phyloP scores from a whole-genome alignment of 495 filamentous ascomycete genomes.

The Parachaetomium inaequale region DNA sequence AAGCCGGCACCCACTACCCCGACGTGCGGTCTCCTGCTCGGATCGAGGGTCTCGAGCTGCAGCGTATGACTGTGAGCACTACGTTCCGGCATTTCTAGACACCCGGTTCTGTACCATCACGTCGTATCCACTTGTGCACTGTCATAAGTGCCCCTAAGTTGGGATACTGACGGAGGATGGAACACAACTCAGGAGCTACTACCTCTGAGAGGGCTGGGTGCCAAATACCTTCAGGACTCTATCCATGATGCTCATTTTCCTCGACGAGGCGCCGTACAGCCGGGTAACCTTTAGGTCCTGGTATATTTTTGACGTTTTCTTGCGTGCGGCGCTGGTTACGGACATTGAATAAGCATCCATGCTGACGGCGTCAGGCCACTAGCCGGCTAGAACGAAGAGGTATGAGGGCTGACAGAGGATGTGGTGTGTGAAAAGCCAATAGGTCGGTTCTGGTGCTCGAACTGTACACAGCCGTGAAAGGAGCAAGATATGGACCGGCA shows the following conservation, averaged over 20 bases:
- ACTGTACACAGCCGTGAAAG: neutral
- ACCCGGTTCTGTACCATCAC: neutral
- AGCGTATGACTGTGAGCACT: constrained; percentile 26
- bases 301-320: constrained; percentile 45
- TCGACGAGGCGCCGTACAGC: neutral
- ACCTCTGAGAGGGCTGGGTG: neutral
- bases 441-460: neutral
- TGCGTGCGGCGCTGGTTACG: constrained; percentile 40
- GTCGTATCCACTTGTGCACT: neutral
- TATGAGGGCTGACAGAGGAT: neutral
- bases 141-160: neutral
- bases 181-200: neutral
- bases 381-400: no score
- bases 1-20: constrained; percentile 84
- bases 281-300: constrained; percentile 43
- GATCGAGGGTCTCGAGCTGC: constrained; percentile 38
- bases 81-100: neutral
- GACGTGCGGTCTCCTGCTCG: constrained; percentile 45
- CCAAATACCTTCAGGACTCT: constrained; percentile 22
- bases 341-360: constrained; percentile 54
- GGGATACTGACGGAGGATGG: neutral
- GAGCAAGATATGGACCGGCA: neutral
- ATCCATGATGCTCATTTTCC: constrained; percentile 33
- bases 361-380: no score
- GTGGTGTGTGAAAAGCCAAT: neutral